Base-by-base conservation (phyloP, 179 eudicot genomes). In the Drosera spatulata region DNA sequence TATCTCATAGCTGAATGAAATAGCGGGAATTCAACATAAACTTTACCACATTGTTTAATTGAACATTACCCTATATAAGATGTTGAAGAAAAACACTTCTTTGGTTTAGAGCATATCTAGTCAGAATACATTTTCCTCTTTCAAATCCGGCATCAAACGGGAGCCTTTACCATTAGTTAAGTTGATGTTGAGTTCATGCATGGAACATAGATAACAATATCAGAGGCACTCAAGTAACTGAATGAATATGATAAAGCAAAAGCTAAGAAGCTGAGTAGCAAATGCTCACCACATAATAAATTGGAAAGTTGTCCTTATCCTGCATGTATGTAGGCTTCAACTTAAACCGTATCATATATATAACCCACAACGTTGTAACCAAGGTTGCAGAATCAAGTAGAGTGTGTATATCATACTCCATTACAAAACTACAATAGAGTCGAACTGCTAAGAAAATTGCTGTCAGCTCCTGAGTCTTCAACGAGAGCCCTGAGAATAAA, bases 301-400 rank as follows among this genome's bases (percentile, higher is more conserved):
- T 58, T 33, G 40, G 41, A 55, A 55, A 55, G 58, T 55, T 55
- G 58, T 55, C 58, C n/a, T 55, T 55, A 7, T 12, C 80, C 57
- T 66, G 74, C 80, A 76, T 76, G 51, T 76, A 76, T 47, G 77
- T 76, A 48, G 80, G 69, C 50, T 52, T 62, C 14, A 76, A 60
- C 38, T 76, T 76, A 63, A 65, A 69, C 4, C 80, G 71, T n/a
- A 76, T 76, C 77, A 66, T 72, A 69, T 69, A 76, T 33, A 76
- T 66, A 66, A 76, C 80, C 80, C 80, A 76, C 69, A 76, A 52
- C 40, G 80, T 76, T 39, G 80, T 56, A 41, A 59, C 77, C 66
- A 76, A 58, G 14, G 80, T 76, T 50, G 80, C 77, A 52, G 73
- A 56, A 65, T 76, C 80, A 66, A 76, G 80, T 55, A 76, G 13